phyloP scores from a whole-genome alignment of 371 early-diverging fungal species.

The Capniomyces stellatus region DNA sequence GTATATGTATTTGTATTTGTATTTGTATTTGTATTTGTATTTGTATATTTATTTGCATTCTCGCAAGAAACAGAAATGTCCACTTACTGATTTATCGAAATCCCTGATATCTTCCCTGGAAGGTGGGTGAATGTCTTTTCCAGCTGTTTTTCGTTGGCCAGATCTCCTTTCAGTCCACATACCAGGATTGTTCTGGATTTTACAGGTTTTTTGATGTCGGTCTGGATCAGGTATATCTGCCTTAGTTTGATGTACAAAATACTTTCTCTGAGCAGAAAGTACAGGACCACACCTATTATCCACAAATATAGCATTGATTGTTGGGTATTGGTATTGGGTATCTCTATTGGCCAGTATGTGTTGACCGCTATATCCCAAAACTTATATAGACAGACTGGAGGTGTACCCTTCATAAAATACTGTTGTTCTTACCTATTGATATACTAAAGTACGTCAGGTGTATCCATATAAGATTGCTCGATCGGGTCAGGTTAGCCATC shows the following conservation, averaged over 20 bases:
- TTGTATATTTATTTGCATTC: constrained; percentile 18
- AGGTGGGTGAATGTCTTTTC: too few relatives aligned
- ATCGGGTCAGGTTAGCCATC: constrained; percentile 39
- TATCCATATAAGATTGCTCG: constrained; percentile 37
- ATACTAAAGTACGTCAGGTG: constrained; percentile 41
- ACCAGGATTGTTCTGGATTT: constrained; percentile 5
- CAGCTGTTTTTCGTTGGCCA: too few relatives aligned
- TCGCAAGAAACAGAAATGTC: too few relatives aligned
- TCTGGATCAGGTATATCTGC: constrained; percentile 39
- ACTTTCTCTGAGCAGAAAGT: constrained; percentile 39
- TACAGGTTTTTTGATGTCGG: constrained; percentile 29
- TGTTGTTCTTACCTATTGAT: constrained; percentile 4
- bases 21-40: neutral
- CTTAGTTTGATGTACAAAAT: constrained; percentile 43
- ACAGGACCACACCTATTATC: constrained; percentile 21
- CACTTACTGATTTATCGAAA: too few relatives aligned
- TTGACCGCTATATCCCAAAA: too few relatives aligned
- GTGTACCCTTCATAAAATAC: neutral
- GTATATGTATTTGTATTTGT: neutral
- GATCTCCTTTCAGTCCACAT: neutral
- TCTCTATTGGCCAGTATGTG: too few relatives aligned
- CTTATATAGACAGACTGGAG: neutral
- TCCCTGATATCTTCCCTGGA: too few relatives aligned
- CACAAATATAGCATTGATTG: neutral
- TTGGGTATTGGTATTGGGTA: too few relatives aligned